These are phyloP conservation scores for Solanum piurae DNA, from an alignment of 257 asterid species.

Conservation along the genomic window DNA sequence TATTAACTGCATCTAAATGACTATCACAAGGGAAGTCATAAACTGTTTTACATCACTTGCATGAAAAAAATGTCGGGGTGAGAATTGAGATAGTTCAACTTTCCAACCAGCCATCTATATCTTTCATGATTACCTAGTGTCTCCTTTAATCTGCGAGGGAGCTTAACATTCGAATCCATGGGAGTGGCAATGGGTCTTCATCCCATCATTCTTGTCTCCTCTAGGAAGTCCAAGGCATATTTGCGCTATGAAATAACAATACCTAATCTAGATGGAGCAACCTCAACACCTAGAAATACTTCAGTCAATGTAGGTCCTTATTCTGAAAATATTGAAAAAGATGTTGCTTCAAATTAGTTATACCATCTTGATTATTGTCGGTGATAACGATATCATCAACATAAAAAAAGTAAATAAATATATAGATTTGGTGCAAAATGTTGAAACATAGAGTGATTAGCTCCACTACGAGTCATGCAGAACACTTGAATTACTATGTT, in stretches of 20 bases:
- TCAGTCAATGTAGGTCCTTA: neutral
- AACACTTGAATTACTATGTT: neutral
- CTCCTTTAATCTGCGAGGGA: neutral
- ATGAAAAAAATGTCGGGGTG: neutral
- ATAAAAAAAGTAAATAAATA: too few relatives aligned
- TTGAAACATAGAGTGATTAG: neutral
- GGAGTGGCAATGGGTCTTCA: neutral
- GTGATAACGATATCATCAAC: neutral
- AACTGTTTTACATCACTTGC: neutral
- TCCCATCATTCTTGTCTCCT: neutral
- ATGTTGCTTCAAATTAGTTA: neutral
- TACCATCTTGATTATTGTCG: neutral
- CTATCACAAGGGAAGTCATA: neutral
- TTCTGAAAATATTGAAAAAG: neutral
- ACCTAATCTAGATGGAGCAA: neutral
- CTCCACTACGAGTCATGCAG: neutral
- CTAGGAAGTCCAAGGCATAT: neutral
- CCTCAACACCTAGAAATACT: neutral
- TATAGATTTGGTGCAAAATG: neutral
- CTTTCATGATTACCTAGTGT: neutral
- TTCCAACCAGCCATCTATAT: neutral
- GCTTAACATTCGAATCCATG: neutral
- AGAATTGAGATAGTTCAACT: neutral
- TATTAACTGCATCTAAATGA: neutral
- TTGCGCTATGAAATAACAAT: neutral